These are phyloP conservation scores for Euphorbia peplus DNA, from an alignment of 345 rosid genomes.

Conservation along the genomic window DNA sequence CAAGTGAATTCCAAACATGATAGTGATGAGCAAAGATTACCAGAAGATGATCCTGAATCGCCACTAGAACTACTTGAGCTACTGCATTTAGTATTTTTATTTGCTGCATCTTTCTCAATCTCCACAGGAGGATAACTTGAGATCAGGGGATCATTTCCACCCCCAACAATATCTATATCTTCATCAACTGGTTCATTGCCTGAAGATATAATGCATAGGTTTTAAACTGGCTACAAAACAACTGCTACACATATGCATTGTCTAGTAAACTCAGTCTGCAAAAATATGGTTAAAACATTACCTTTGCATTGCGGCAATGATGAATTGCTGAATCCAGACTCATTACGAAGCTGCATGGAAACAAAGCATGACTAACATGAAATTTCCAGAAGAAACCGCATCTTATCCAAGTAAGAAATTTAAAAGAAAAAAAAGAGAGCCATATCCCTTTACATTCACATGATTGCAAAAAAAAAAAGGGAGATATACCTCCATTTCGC, in stretches of 20 bases:
- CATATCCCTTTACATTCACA: neutral
- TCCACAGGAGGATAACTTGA: constrained; percentile 50
- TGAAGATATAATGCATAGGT: constrained; percentile 24
- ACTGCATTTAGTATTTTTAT: constrained; percentile 50
- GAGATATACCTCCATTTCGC: constrained; percentile 74
- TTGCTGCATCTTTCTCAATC: constrained; percentile 55
- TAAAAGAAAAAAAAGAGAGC: neutral
- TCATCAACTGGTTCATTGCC: constrained; percentile 63
- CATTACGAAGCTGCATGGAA: constrained; percentile 53
- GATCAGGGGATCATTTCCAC: constrained; percentile 63
- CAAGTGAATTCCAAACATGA: neutral
- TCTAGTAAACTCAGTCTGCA: constrained; percentile 12
- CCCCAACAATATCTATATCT: constrained; percentile 82
- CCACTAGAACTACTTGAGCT: constrained; percentile 74
- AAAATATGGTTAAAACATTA: constrained; percentile 24
- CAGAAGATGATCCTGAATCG: constrained; percentile 72
- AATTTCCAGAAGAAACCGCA: neutral
- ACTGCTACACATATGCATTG: neutral
- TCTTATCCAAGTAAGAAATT: neutral
- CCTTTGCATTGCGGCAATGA: constrained; percentile 62
- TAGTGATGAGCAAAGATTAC: constrained; percentile 23
- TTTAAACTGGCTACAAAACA: constrained; percentile 19
- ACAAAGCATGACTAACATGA: constrained; percentile 17
- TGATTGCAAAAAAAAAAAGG: constrained; percentile 10
- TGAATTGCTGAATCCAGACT: constrained; percentile 66